Evolutionary conservation across 2,329 filamentous ascomycete species (phyloP).

Genomic region (Aspergillus thermomutatus): DNA sequence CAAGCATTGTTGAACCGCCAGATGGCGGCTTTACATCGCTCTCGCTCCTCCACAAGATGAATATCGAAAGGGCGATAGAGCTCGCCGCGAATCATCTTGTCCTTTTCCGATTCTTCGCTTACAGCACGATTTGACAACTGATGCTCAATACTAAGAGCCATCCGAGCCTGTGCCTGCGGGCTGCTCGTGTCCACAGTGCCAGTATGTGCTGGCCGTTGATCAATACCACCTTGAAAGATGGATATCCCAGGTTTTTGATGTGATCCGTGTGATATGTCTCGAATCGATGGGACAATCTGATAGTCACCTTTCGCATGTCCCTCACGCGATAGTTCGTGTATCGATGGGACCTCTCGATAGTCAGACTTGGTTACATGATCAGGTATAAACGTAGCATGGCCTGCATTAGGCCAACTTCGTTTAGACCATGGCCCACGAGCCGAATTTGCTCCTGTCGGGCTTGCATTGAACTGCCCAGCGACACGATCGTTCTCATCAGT

Average conservation of each 20-base stretch:
- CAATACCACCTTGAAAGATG: constrained; percentile 34
- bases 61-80: constrained; percentile 77
- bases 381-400: constrained; percentile 35
- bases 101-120: constrained; percentile 66
- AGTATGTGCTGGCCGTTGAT: constrained; percentile 36
- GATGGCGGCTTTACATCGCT: constrained; percentile 75
- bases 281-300: constrained; percentile 38
- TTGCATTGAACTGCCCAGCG: constrained; percentile 38
- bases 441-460: constrained; percentile 34
- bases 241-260: constrained; percentile 36
- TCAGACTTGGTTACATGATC: constrained; percentile 40
- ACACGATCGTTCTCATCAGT: constrained; percentile 44
- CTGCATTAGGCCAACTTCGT: constrained; percentile 34
- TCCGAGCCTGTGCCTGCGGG: constrained; percentile 42
- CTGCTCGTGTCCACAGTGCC: constrained; percentile 37
- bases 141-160: constrained; percentile 42
- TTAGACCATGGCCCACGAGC: constrained; percentile 40
- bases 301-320: constrained; percentile 39
- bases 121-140: constrained; percentile 37
- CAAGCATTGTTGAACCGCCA: constrained; percentile 84
- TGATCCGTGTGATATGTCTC: constrained; percentile 36
- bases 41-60: constrained; percentile 77
- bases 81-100: constrained; percentile 80
- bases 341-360: constrained; percentile 38
- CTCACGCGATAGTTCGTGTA: constrained; percentile 39